Evolutionary conservation across 2,329 filamentous ascomycete genomes (phyloP).

Genomic region (Thelonectria blattea): DNA sequence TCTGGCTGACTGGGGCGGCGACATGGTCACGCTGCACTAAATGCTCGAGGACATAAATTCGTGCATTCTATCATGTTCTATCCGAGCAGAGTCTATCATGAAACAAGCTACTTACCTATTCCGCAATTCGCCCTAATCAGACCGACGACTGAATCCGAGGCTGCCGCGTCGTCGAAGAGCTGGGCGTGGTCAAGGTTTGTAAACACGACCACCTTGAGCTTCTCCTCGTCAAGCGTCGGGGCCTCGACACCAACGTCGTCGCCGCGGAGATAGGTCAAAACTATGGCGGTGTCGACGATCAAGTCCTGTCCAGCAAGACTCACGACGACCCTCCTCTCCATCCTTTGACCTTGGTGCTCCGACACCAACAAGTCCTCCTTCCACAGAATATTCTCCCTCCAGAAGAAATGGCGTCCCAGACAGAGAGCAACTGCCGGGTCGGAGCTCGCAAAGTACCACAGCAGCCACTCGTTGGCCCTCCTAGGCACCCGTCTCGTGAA

Average conservation of each 20-base stretch:
- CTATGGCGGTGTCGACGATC: constrained; percentile 66
- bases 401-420: constrained; percentile 72
- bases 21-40: constrained; percentile 42
- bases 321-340: constrained; percentile 56
- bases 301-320: constrained; percentile 65
- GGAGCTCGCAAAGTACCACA: constrained; percentile 73
- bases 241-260: constrained; percentile 26
- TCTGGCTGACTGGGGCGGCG: constrained; percentile 66
- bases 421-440: constrained; percentile 71
- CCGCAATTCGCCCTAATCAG: constrained; percentile 39
- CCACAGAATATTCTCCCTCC: constrained; percentile 74
- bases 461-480: constrained; percentile 70
- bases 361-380: constrained; percentile 62
- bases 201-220: constrained; percentile 66
- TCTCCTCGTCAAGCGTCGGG: constrained; percentile 16
- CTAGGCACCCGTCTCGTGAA: constrained; percentile 62
- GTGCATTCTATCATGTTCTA: constrained; percentile 1
- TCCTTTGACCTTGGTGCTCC: constrained; percentile 25
- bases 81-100: constrained; percentile 10
- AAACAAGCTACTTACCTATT: constrained; percentile 16
- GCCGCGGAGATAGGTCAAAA: constrained; percentile 60
- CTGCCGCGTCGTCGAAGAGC: constrained; percentile 54
- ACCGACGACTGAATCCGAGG: constrained; percentile 39
- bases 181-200: constrained; percentile 68
- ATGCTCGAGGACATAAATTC: background rate